A percentile compares a stretch with the other conserved stretches of the same genome.
phyloP scores from a whole-genome alignment of 164 flowering plant species.

The Vitis amurensis region DNA sequence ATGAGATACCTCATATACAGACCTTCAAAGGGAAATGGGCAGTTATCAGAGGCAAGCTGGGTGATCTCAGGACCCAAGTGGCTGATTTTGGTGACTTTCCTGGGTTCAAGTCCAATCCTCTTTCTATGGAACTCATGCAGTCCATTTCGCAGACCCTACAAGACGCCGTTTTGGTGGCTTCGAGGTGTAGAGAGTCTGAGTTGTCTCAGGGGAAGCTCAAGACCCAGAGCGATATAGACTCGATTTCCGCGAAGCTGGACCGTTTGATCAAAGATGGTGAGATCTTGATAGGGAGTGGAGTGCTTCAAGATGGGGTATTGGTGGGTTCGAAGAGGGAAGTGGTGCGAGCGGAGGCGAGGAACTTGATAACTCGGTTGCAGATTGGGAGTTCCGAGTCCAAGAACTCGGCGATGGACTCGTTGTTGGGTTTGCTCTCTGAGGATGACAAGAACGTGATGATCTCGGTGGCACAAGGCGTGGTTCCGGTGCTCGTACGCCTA shows the following conservation, averaged over 20 bases:
- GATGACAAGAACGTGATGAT: constrained; percentile 87
- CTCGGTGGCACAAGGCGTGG: constrained; percentile 81
- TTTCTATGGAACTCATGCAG: constrained; percentile 44
- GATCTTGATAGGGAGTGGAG: constrained; percentile 55
- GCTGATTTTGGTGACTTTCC: constrained; percentile 39
- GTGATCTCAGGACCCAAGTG: constrained; percentile 39
- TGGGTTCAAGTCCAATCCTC: constrained; percentile 29
- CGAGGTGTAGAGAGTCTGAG: constrained; percentile 26
- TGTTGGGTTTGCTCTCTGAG: constrained; percentile 50
- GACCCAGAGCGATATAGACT: constrained; percentile 68
- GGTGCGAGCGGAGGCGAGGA: constrained; percentile 50
- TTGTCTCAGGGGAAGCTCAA: constrained; percentile 53
- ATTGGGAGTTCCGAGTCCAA: constrained; percentile 74
- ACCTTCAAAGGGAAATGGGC: constrained; percentile 56
- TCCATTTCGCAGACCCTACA: constrained; percentile 38
- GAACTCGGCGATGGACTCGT: constrained; percentile 61
- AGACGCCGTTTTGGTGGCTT: constrained; percentile 34
- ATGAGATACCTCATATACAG: constrained; percentile 22
- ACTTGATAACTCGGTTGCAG: constrained; percentile 74
- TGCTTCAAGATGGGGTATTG: constrained; percentile 35
- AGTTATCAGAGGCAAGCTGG: constrained; percentile 37
- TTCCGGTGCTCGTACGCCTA: constrained; percentile 65
- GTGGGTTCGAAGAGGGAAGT: constrained; percentile 42
- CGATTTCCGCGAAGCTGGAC: constrained; percentile 44
- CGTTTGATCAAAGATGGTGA: constrained; percentile 44